Evolutionary conservation across 371 early-diverging fungal genomes (phyloP).

Genomic region (Circinella minor): DNA sequence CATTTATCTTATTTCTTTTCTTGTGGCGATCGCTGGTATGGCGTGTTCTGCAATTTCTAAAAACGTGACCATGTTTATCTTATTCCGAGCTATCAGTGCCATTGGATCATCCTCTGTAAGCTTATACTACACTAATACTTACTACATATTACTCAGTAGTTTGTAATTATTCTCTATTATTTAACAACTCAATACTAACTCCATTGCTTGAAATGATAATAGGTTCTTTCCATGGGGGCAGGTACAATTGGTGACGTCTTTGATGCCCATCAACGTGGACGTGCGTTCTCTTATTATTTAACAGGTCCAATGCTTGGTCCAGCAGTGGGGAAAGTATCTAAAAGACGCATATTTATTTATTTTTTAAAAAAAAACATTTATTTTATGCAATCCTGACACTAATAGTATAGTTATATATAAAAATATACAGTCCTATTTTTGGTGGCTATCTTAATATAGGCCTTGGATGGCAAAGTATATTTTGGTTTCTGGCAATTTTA

Average conservation of each 20-base stretch:
- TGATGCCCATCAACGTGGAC: slow-evolving; percentile 41
- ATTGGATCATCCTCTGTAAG: slow-evolving; percentile 43
- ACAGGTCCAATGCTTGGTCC: slow-evolving; percentile 43
- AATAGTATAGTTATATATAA: too few relatives aligned
- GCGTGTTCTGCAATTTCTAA: slow-evolving; percentile 42
- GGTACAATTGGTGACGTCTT: slow-evolving; percentile 52
- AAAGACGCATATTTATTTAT: neutral
- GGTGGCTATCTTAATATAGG: slow-evolving; percentile 50
- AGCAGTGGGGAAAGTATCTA: slow-evolving; percentile 33
- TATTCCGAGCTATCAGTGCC: slow-evolving; percentile 42
- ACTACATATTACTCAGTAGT: too few relatives aligned
- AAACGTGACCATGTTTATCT: slow-evolving; percentile 45
- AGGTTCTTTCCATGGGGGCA: slow-evolving; percentile 53
- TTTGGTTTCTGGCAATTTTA: slow-evolving; percentile 39
- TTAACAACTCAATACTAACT: too few relatives aligned
- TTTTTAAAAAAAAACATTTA: neutral
- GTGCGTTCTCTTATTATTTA: slow-evolving; percentile 42
- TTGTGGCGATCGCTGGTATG: slow-evolving; percentile 33
- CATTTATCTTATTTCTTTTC: slow-evolving; percentile 45
- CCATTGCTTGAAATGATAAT: too few relatives aligned
- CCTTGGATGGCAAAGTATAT: slow-evolving; percentile 50
- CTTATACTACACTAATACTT: neutral
- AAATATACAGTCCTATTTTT: slow-evolving; percentile 36
- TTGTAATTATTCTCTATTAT: too few relatives aligned
- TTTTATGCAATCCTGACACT: too few relatives aligned